Base-by-base conservation (phyloP, 225 moss, liverwort and hornwort genomes). In the Sphagnum tenellum region DNA sequence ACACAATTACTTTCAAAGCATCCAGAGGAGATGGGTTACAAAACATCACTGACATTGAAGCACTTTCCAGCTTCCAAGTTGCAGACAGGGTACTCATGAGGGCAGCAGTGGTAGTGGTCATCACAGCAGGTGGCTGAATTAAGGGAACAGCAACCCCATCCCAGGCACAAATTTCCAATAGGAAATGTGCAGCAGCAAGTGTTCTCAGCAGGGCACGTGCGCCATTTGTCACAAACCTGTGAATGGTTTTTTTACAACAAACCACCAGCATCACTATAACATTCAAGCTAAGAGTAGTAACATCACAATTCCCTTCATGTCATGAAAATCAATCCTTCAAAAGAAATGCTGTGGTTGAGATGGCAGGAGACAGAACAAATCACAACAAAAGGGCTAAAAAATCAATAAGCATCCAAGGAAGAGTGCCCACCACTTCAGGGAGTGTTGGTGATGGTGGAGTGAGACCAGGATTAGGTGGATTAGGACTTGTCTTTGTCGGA, bases 161-260 rank as follows among this genome's bases (percentile, higher is more conserved):
- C 83, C 2, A 93, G 86, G 65, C 93, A 93, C 14, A 82, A 63
- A 58, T 75, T 86, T 54, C 86, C 86, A 7, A 86, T 70, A 44
- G 88, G 93, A 65, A 93, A 78, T 10, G 88, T 93, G 83, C 89
- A 93, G 77, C 89, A 93, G 77, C 94, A 94, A 8, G 94, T 94
- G 67, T 79, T 94, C 48, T 75, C 88, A 53, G 82, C 29, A 14
- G 94, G 91, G 70, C 94, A 94, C 55, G 83, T 91, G 12, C 94
- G 91, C 77, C 83, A 91, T 58, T 84, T 83, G 53, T 94, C 94
- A 59, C 94, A 94, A 7, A 89, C 4, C 84, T 84, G 69, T n/a
- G 29, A 29, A 29, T 29, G 29, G 29, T 0, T 29, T 29, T 29
- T 29, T 29, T 29, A 29, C 29, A 29, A 1, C 29, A 29, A 29